Conservation (phyloP, 352 stramenopile species). For the Phytophthora ramorum region DNA sequence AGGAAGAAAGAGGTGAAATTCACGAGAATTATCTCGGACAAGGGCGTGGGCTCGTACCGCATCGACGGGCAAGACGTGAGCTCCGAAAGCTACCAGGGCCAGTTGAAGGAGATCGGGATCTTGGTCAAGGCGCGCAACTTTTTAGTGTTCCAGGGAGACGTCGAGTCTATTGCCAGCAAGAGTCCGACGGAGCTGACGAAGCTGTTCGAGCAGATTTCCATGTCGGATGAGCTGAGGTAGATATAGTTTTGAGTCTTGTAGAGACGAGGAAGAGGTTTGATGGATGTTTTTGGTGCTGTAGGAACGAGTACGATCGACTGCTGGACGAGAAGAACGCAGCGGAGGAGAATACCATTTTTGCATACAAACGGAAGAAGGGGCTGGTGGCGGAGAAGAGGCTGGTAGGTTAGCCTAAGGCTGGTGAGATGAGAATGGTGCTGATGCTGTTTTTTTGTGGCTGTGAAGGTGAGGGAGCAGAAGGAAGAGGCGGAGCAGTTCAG, state of each 20-base stretch:
- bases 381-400: conserved; percentile 92
- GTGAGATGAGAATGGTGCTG: background rate
- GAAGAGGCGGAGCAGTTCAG: conserved; percentile 91
- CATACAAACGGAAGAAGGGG: conserved; percentile 97
- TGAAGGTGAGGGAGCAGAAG: conserved; percentile 94
- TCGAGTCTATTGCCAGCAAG: conserved; percentile 97
- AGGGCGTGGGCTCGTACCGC: conserved; percentile 88
- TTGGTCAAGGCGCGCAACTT: conserved; percentile 99
- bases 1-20: conserved; percentile 86
- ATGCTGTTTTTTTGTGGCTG: background rate
- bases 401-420: conserved; percentile 25
- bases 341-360: conserved; percentile 95
- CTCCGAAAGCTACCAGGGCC: conserved; percentile 94
- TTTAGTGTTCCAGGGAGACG: conserved; percentile 99
- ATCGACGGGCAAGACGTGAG: conserved; percentile 82
- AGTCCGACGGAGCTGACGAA: conserved; percentile 96
- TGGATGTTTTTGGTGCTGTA: background rate
- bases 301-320: conserved; percentile 81
- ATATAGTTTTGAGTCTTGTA: background rate
- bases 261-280: background rate
- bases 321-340: conserved; percentile 93
- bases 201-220: conserved; percentile 97
- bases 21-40: conserved; percentile 92
- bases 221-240: conserved; percentile 87
- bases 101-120: conserved; percentile 96